Base-by-base conservation (phyloP, 169 alveolate genomes). In the Plasmodium fragile region DNA sequence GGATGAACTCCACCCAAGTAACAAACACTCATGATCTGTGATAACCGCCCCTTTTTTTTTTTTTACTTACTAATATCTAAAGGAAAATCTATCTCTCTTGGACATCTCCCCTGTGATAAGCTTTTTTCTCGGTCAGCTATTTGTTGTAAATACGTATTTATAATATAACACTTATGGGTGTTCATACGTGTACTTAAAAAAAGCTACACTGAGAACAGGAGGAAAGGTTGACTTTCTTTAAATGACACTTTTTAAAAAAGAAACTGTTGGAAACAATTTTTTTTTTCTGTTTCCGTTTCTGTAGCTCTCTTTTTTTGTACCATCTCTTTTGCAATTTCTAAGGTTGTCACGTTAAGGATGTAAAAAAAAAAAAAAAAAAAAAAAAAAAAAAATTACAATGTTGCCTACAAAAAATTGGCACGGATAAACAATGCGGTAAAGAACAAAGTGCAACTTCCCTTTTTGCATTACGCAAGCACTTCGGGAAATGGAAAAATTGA, bases 61-160 rank as follows among this genome's bases (percentile, higher is more conserved):
- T 85, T 75, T 85, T 71, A 45, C 22, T 73, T 85, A 85, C 93
- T 85, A 85, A 65, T 85, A 85, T 85, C 93, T 85, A 85, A 85
- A 85, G 45, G 93, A 85, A 85, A 85, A 85, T 52, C 59, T 43
- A 85, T 85, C 85, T 75, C 80, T 73, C 70, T 85, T 85, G 79
- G 93, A 85, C 93, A 85, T 85, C 41, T 73, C 43, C 69, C 18
- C 72, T 65, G 75, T n/a, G 30, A 25, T 25, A 7, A 28, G 30
- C 0, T 65, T 65, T 65, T 28, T 22, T 65, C 75, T 65, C 32
- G 8, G 41, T 4, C 6, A 4, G 75, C 36, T 65, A 65, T 65
- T 65, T 49, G 59, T 49, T 49, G 59, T 22, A 49, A 49, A 45
- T 11, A 22, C 59, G 7, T 65, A 65, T 65, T 16, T 55, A 53